Percentiles rank a stretch among this genome's conserved stretches.
These are phyloP conservation scores for Aegilops sharonensis DNA, from an alignment of 176 grass and related monocot genomes.

Conservation along the genomic window DNA sequence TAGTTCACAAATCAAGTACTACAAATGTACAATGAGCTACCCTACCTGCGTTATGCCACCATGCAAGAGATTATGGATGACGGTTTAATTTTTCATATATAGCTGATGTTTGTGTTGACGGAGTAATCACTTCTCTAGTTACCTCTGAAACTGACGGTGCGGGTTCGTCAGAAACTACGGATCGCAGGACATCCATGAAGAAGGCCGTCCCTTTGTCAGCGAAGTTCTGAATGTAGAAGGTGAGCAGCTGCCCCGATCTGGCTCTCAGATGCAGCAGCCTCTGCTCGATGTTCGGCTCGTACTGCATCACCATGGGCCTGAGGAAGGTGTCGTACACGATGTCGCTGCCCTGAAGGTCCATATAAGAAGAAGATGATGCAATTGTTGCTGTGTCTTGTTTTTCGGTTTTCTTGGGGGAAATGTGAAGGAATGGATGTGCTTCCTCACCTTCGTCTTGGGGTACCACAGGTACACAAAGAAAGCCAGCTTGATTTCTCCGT, in stretches of 20 bases:
- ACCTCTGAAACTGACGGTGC: constrained; percentile 30
- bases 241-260: constrained; percentile 55
- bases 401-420: neutral
- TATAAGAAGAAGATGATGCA: neutral
- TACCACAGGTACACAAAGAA: constrained; percentile 83
- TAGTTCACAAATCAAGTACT: neutral
- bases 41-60: neutral
- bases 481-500: constrained; percentile 71
- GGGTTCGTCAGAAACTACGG: constrained; percentile 43
- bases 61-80: neutral
- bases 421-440: neutral
- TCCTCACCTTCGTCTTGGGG: constrained; percentile 63
- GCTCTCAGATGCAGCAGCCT: constrained; percentile 50
- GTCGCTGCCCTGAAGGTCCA: constrained; percentile 51
- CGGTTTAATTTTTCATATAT: neutral
- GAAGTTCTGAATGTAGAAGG: constrained; percentile 70
- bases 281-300: constrained; percentile 70
- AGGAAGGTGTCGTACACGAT: constrained; percentile 70
- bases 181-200: constrained; percentile 49
- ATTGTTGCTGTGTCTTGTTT: neutral
- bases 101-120: neutral
- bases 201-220: constrained; percentile 60
- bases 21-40: neutral
- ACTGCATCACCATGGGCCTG: constrained; percentile 68
- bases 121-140: neutral